These are phyloP conservation scores for Calocera viscosa DNA, from an alignment of 768 basidiomycete genomes.

Conservation along the genomic window DNA sequence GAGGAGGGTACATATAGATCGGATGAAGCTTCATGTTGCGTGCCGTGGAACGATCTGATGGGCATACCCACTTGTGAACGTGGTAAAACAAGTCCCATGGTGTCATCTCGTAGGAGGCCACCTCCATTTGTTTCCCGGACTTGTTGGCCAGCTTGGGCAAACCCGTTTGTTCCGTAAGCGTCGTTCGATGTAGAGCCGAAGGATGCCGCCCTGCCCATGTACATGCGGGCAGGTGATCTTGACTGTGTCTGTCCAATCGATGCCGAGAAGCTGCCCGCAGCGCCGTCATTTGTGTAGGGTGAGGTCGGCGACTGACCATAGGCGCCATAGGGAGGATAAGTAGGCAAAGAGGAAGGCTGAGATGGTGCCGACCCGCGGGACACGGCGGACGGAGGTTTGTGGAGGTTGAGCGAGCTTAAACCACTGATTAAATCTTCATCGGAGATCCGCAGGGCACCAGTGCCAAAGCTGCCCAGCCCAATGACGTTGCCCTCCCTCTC, in stretches of 20 bases:
- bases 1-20: not conserved
- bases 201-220: not conserved
- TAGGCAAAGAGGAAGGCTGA: constrained; percentile 64
- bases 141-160: not conserved
- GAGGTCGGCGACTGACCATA: not conserved
- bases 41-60: not conserved
- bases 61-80: not conserved
- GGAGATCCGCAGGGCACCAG: constrained; percentile 51
- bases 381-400: constrained; percentile 32
- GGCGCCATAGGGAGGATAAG: constrained; percentile 42
- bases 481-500: not conserved
- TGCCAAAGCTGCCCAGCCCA: constrained; percentile 18
- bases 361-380: constrained; percentile 42
- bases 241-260: not conserved
- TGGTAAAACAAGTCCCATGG: not conserved
- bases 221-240: not conserved
- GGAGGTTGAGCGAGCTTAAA: constrained; percentile 45
- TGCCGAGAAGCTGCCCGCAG: not conserved
- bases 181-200: not conserved
- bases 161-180: not conserved
- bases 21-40: not conserved
- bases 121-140: not conserved
- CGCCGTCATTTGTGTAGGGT: not conserved
- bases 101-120: not conserved
- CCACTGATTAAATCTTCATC: constrained; percentile 74